These are phyloP conservation scores for Ascochyta lentis DNA, from an alignment of 2,329 filamentous ascomycete genomes.

Conservation along the genomic window DNA sequence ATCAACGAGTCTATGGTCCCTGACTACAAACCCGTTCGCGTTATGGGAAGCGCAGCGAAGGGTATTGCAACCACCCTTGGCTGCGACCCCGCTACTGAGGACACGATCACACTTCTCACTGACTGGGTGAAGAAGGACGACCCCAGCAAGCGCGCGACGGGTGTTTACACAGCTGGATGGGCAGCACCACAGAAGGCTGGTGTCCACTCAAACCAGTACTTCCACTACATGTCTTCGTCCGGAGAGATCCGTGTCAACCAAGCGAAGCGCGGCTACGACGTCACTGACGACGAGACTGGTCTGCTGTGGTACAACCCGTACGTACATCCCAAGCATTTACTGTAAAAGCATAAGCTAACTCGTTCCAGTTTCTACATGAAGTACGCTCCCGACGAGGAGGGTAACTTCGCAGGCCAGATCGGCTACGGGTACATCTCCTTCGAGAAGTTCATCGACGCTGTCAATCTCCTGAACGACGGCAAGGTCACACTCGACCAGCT, in stretches of 20 bases:
- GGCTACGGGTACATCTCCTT: constrained; percentile 95
- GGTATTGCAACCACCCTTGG: constrained; percentile 81
- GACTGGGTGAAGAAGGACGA: constrained; percentile 82
- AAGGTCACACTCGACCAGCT: constrained; percentile 75
- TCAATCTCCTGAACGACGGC: constrained; percentile 77
- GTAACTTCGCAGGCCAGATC: constrained; percentile 88
- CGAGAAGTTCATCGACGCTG: constrained; percentile 94
- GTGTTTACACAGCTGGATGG: constrained; percentile 93
- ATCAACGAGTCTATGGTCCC: constrained; percentile 92
- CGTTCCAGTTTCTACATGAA: constrained; percentile 79
- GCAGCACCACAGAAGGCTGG: constrained; percentile 91
- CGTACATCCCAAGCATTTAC: constrained; percentile 32
- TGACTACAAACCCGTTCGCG: constrained; percentile 77
- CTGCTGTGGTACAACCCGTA: constrained; percentile 87
- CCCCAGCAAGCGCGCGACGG: constrained; percentile 75
- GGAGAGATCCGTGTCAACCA: constrained; percentile 92
- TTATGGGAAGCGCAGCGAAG: constrained; percentile 77
- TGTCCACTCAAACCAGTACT: constrained; percentile 97
- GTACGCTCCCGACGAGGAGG: constrained; percentile 92
- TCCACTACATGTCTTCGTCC: constrained; percentile 86
- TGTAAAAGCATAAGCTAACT: constrained; percentile 13
- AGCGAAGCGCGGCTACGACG: constrained; percentile 91
- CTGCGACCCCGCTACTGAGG: constrained; percentile 82
- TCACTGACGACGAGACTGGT: constrained; percentile 78
- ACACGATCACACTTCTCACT: constrained; percentile 89